Conservation (phyloP, 1,284 basidiomycete genomes). For the Boletus sp. region DNA sequence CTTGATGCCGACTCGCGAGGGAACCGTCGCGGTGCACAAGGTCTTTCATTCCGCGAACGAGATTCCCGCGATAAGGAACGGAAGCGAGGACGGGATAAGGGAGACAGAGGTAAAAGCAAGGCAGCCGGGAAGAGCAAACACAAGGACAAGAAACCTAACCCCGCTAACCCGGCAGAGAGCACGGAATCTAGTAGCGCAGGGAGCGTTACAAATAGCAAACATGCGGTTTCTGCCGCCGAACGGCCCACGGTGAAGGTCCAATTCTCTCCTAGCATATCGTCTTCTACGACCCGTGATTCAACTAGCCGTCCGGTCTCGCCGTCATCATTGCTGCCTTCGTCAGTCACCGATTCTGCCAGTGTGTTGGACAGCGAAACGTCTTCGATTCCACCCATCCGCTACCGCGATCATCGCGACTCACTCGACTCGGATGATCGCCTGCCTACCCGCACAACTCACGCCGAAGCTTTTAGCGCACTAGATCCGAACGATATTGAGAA, state of each 20-base stretch:
- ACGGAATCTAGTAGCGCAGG: constrained; percentile 40
- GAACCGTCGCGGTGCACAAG: constrained; percentile 19
- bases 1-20: constrained; percentile 49
- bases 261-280: constrained; percentile 27
- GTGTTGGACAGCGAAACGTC: constrained; percentile 18
- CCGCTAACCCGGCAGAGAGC: constrained; percentile 27
- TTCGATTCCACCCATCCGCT: constrained; percentile 12
- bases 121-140: constrained; percentile 27
- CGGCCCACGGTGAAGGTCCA: constrained; percentile 18
- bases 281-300: constrained; percentile 21
- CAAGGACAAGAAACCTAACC: constrained; percentile 27
- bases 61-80: constrained; percentile 22
- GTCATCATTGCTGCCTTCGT: constrained; percentile 16
- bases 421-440: constrained; percentile 39
- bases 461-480: constrained; percentile 73
- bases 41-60: constrained; percentile 21
- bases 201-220: constrained; percentile 23
- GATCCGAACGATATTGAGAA: constrained; percentile 62
- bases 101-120: constrained; percentile 30
- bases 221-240: constrained; percentile 17
- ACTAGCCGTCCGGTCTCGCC: constrained; percentile 31
- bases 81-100: constrained; percentile 26
- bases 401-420: constrained; percentile 36
- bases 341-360: constrained; percentile 9
- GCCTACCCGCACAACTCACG: constrained; percentile 64